A percentile compares a stretch with the other conserved stretches of the same genome.
Conservation (phyloP, 305 asterid genomes). For the Stenogyne calaminthoides region DNA sequence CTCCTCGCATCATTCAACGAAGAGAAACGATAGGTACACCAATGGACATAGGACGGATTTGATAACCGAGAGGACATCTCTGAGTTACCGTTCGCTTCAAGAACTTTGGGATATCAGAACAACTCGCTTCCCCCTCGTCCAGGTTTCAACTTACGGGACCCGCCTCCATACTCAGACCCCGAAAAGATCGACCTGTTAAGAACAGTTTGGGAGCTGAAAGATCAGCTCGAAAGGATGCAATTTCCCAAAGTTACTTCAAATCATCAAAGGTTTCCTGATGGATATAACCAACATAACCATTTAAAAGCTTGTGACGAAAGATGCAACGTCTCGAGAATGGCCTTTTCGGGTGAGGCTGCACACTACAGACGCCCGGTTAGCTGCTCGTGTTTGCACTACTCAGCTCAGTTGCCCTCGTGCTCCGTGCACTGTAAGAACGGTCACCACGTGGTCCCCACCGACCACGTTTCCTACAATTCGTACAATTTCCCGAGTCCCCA, state of each 20-base stretch:
- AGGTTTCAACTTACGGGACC: constrained; percentile 39
- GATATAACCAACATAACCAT: background rate
- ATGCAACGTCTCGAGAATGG: constrained; percentile 42
- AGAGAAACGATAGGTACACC: constrained; percentile 10
- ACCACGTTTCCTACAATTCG: constrained; percentile 33
- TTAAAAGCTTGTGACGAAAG: constrained; percentile 32
- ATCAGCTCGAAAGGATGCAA: constrained; percentile 59
- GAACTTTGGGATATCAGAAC: constrained; percentile 33
- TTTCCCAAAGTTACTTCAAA: constrained; percentile 35
- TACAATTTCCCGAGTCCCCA: constrained; percentile 57
- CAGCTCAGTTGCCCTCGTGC: constrained; percentile 54
- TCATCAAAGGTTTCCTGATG: constrained; percentile 34
- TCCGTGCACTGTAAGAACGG: constrained; percentile 30
- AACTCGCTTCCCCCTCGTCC: constrained; percentile 44
- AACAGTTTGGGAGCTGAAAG: constrained; percentile 70
- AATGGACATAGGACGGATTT: constrained; percentile 36
- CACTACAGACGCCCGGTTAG: constrained; percentile 46
- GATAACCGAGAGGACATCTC: constrained; percentile 33
- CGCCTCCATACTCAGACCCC: constrained; percentile 45
- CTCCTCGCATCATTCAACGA: constrained; percentile 36
- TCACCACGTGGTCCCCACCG: constrained; percentile 24
- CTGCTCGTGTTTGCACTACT: constrained; percentile 54
- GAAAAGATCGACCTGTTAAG: constrained; percentile 66
- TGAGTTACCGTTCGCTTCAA: constrained; percentile 35
- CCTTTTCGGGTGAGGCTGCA: constrained; percentile 65